phyloP scores from a whole-genome alignment of 176 grass and related monocot genomes.

The Otatea glauca region DNA sequence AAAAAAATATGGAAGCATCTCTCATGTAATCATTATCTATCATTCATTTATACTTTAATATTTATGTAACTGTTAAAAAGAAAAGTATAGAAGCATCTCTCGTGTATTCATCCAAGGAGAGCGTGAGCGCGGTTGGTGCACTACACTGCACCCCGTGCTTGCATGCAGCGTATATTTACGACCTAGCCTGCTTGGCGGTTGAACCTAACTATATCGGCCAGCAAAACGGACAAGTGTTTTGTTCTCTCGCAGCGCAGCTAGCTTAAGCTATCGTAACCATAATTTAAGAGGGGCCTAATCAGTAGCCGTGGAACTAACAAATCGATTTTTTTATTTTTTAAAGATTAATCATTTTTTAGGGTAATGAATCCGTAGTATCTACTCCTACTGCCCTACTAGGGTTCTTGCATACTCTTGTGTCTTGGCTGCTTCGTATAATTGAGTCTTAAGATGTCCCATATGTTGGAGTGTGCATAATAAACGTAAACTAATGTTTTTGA shows the following conservation, averaged over 20 bases:
- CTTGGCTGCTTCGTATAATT: constrained; percentile 12
- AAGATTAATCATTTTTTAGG: background rate
- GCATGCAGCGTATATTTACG: background rate
- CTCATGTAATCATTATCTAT: no score
- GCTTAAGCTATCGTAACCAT: background rate
- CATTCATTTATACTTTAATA: no score
- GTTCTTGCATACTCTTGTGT: background rate
- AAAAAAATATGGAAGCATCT: no score
- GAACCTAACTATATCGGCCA: background rate
- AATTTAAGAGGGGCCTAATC: background rate
- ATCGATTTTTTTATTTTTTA: background rate
- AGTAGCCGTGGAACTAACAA: background rate
- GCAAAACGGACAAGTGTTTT: background rate
- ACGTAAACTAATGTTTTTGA: background rate
- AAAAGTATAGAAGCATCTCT: no score
- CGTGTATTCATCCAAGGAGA: background rate
- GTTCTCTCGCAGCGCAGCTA: background rate
- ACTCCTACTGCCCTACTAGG: background rate
- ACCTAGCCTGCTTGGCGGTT: background rate
- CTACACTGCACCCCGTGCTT: background rate
- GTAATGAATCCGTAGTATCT: background rate
- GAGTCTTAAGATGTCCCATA: background rate
- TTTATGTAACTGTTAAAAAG: no score
- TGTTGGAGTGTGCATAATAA: background rate
- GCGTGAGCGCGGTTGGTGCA: background rate